Evolutionary conservation across 1,284 basidiomycete genomes (phyloP).

Genomic region (Microbotryum intermedium): DNA sequence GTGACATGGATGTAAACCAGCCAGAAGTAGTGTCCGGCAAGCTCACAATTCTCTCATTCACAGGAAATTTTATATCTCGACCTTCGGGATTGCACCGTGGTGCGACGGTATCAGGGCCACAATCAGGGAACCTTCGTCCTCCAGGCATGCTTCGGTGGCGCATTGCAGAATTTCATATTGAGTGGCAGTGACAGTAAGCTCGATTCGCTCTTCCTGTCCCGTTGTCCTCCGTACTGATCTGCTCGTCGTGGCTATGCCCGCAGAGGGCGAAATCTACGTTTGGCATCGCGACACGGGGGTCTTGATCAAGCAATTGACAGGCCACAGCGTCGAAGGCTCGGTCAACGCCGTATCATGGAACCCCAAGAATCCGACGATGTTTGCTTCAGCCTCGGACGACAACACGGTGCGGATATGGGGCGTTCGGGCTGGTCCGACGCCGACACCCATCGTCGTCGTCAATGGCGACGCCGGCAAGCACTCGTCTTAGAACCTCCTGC

Average conservation of each 20-base stretch:
- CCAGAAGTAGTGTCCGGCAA: neutral
- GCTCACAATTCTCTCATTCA: constrained; percentile 17
- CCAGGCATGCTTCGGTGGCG: constrained; percentile 87
- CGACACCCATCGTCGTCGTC: neutral
- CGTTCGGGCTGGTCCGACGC: neutral
- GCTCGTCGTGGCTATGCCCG: neutral
- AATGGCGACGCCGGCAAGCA: neutral
- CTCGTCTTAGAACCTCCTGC: neutral
- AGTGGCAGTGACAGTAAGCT: constrained; percentile 88
- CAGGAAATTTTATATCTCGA: constrained; percentile 87
- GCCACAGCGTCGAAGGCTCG: constrained; percentile 66
- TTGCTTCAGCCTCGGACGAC: constrained; percentile 51
- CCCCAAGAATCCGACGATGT: constrained; percentile 68
- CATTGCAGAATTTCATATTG: constrained; percentile 77
- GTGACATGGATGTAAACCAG: constrained; percentile 35
- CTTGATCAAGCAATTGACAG: constrained; percentile 70
- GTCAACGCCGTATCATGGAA: constrained; percentile 98
- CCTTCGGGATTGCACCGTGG: constrained; percentile 53
- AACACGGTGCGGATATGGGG: constrained; percentile 32
- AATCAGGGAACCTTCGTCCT: constrained; percentile 74
- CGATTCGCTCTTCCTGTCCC: neutral
- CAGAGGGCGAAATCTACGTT: constrained; percentile 83
- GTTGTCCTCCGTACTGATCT: neutral
- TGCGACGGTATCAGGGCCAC: constrained; percentile 73
- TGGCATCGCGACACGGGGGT: constrained; percentile 84